Evolutionary conservation across 208 protist species (phyloP), one percentile per base, ranked within the genome.

Genomic region (Angomonas deanei): DNA sequence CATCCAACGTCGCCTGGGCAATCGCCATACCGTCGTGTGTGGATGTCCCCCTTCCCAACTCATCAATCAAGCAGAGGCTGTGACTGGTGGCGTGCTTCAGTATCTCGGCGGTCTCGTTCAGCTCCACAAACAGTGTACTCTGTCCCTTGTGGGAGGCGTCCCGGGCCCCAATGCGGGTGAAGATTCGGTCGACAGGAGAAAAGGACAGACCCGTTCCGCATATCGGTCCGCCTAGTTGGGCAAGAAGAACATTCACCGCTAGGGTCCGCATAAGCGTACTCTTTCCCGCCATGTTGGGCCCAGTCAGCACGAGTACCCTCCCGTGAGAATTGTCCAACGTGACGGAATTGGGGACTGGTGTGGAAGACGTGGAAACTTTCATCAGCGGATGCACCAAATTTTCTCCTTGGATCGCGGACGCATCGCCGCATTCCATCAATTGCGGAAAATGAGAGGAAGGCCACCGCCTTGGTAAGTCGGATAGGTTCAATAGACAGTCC

Each of bases 251-350:
- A 28, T 92, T 90, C 10, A 98, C 66, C 39, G 96, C 97, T 19
- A 96, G 79, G n/a, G 94, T 96, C 34, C 97, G 82, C 68, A 99
- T 97, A 19, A 99, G 69, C 0, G 97, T 99, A 46, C 93, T 98
- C 74, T 99, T 99, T 32, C 98, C 98, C 17, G 97, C 98, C 97
- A 99, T 99, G 70, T 99, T 99, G 2, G 98, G 98, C 8, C 98
- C 98, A 5, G 98, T 99, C 17, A 99, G 71, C 15, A 98, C 73
- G 54, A 98, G 77, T 38, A 94, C 68, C 31, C 79, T 74, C 6
- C 79, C 84, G 23, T 49, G 10, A 1, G n/a, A 54, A 11, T 23
- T 52, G 36, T 89, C 74, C 0, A 91, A 60, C 33, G 19, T 3
- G 17, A 90, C 67, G 36, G 48, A 66, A 63, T 93, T 96, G 23